phyloP scores from a whole-genome alignment of 192 early-diverging fungal genomes.

The Fimicolochytrium jonesii region DNA sequence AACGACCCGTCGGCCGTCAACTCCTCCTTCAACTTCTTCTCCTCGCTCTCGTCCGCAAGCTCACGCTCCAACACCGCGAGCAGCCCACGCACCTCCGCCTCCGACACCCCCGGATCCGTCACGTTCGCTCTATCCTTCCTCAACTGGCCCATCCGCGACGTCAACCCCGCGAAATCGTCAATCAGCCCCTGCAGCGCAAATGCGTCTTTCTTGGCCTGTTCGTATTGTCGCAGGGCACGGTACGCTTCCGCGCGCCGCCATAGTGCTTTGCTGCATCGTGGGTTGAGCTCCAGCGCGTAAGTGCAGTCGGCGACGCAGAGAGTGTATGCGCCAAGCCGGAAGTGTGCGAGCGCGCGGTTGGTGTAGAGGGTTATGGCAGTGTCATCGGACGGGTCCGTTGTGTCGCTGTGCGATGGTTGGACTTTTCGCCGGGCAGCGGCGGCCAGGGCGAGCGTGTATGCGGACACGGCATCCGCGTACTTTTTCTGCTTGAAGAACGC shows the following conservation, averaged over 20 bases:
- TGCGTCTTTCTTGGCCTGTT: constrained; percentile 11
- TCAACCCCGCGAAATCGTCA: background rate
- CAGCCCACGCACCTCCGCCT: background rate
- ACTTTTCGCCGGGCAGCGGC: background rate
- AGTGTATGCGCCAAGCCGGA: constrained; percentile 55
- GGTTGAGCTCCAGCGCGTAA: constrained; percentile 62
- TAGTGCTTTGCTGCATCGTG: constrained; percentile 35
- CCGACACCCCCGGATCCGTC: constrained; percentile 2
- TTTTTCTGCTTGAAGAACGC: constrained; percentile 24
- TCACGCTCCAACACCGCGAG: constrained; percentile 1
- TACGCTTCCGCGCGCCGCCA: constrained; percentile 25
- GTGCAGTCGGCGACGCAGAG: constrained; percentile 61
- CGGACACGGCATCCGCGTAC: constrained; percentile 25
- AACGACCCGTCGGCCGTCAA: background rate
- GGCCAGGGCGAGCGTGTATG: constrained; percentile 18
- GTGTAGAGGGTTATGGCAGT: constrained; percentile 47
- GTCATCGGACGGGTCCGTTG: background rate
- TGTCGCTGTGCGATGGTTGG: background rate
- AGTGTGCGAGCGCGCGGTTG: constrained; percentile 74
- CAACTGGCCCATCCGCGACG: background rate
- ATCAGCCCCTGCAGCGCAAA: background rate
- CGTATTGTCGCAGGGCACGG: constrained; percentile 3
- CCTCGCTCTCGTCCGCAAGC: background rate
- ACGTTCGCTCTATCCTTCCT: background rate
- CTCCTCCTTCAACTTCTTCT: constrained; percentile 2